Evolutionary conservation across 169 alveolate genomes (phyloP).

Genomic region (Toxoplasma gondii): DNA sequence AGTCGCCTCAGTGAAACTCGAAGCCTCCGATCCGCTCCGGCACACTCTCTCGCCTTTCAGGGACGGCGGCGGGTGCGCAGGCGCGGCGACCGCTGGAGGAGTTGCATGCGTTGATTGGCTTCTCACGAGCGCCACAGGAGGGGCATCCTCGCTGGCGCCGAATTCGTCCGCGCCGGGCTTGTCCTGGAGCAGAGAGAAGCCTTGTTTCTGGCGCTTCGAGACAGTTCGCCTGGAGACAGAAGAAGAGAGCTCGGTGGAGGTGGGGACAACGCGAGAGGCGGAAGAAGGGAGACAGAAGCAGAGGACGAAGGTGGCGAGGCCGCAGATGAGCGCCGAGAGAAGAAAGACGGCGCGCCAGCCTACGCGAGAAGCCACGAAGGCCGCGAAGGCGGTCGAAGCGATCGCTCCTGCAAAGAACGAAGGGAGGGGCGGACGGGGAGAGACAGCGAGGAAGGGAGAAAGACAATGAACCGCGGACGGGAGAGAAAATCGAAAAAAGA

Average conservation of each 20-base stretch:
- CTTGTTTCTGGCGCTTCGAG: not conserved
- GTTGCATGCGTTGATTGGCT: too few species aligned
- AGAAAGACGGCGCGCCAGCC: constrained; percentile 77
- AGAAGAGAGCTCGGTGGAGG: not conserved
- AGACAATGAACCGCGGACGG: not conserved
- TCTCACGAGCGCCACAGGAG: not conserved
- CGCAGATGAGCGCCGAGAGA: constrained; percentile 62
- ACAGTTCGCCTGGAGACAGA: not conserved
- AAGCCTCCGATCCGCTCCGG: too few species aligned
- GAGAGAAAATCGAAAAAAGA: not conserved
- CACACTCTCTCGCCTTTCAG: too few species aligned
- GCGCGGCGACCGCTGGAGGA: too few species aligned
- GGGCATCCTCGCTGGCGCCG: not conserved
- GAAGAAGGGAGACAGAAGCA: not conserved
- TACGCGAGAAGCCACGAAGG: constrained; percentile 64
- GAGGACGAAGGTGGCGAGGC: constrained; percentile 30
- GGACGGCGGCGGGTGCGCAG: too few species aligned
- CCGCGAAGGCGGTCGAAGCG: constrained; percentile 74
- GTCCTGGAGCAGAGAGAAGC: not conserved
- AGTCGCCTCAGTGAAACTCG: too few species aligned
- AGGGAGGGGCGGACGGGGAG: not conserved
- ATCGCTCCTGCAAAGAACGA: constrained; percentile 68
- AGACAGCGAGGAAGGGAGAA: not conserved
- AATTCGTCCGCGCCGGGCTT: not conserved
- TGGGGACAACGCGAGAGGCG: not conserved